Base-by-base conservation (phyloP, 73 alveolate species). In the Paramecium bursaria region DNA sequence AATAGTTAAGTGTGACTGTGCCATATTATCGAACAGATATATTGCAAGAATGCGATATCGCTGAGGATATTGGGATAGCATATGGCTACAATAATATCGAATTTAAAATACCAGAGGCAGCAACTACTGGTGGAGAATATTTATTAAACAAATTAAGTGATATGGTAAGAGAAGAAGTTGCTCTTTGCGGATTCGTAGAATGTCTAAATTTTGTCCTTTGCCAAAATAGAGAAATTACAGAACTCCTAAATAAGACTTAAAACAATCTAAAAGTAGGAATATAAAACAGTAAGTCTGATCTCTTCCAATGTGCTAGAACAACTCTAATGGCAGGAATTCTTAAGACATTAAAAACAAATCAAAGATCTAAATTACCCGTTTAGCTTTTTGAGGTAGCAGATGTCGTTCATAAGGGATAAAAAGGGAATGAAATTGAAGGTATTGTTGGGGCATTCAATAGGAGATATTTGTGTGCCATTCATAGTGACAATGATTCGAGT, bases 271-370 rank as follows among this genome's bases (percentile, higher is more conserved):
- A 94, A 35, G 96, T 90, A 5, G 85, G 75, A 60, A 60, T 94
- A 26, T 75, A 86, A 26, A 92, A 94, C 82, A 90, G 96, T 2
- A 94, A 94, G 75, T 61, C 96, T 19, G 74, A 80, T 46, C 95
- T 92, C 67, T 94, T 94, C 94, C 96, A 95, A 88, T 85, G 95
- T 39, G 95, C 92, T 21, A 92, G 99, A 91, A 96, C 97, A 53
- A 86, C 99, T 21, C 88, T 98, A 31, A 86, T 95, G 27, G 99
- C 99, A 27, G 99, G 99, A 46, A 75, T 97, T 15, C 93, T 98
- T 30, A 97, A 96, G 74, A 90, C 97, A 51, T 74, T 96, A 55
- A 91, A 93, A 73, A 86, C 97, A 11, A 95, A 93, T 91, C 90
- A 80, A 85, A 85, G 87, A 55, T n/a, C 55, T 51, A 79, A 74